These are phyloP conservation scores for Solanum chilense DNA, from an alignment of 257 asterid genomes.

Conservation along the genomic window DNA sequence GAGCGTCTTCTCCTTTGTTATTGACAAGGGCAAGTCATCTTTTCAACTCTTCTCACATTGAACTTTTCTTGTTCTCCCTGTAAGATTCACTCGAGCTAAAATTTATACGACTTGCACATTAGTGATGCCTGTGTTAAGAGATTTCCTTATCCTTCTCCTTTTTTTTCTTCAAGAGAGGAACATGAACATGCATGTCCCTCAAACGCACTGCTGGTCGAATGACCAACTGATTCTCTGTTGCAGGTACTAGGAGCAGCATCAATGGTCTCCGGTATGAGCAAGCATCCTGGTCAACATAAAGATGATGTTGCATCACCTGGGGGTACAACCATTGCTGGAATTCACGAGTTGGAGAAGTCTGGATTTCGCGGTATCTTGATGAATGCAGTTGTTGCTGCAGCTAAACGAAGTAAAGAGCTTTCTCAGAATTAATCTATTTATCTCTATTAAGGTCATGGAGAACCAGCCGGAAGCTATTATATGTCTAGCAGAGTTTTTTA, in stretches of 20 bases:
- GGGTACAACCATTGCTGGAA: conserved; percentile 87
- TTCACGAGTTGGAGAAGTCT: conserved; percentile 80
- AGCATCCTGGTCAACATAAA: conserved; percentile 91
- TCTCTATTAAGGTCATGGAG: not conserved
- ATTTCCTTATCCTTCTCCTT: not conserved
- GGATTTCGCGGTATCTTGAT: conserved; percentile 82
- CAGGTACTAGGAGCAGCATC: conserved; percentile 95
- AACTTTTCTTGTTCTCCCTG: not conserved
- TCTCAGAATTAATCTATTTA: conserved; percentile 28
- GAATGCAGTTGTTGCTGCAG: conserved; percentile 95
- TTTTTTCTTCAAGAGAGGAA: not conserved
- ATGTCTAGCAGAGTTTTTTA: not conserved
- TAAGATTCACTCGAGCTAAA: not conserved
- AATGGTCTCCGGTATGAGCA: conserved; percentile 45
- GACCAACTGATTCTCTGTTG: not conserved
- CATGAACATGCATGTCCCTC: not conserved
- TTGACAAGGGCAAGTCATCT: not conserved
- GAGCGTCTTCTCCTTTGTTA: not conserved
- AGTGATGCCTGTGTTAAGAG: not conserved
- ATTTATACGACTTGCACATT: not conserved
- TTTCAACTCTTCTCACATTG: not conserved
- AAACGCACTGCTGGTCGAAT: not conserved
- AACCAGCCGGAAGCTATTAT: not conserved
- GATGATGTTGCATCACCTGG: conserved; percentile 97
- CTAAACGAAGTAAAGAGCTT: conserved; percentile 71